phyloP scores from a whole-genome alignment of 164 flowering plant species.

The Berberis vulgaris region DNA sequence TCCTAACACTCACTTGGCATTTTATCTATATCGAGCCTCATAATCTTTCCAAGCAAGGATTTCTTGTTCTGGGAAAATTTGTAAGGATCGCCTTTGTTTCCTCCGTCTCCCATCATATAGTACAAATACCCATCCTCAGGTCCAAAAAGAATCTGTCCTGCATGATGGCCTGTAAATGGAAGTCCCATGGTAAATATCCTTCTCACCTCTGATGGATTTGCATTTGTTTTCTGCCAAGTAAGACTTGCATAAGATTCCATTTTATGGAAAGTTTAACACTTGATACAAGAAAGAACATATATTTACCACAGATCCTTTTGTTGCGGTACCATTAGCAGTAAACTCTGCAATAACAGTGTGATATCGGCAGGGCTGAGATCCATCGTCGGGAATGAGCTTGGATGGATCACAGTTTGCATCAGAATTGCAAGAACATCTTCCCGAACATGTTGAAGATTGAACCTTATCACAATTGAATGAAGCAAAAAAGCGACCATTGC shows the following conservation, averaged over 20 bases:
- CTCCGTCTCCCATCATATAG: constrained; percentile 98
- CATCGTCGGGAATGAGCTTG: constrained; percentile 44
- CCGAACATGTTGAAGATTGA: constrained; percentile 53
- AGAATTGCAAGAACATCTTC: constrained; percentile 88
- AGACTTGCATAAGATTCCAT: constrained; percentile 4
- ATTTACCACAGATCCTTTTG: constrained; percentile 51
- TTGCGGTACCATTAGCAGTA: constrained; percentile 47
- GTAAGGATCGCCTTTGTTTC: constrained; percentile 61
- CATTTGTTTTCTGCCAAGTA: constrained; percentile 47
- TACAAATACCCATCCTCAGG: constrained; percentile 80
- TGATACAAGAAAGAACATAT: not conserved
- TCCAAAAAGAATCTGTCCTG: constrained; percentile 87
- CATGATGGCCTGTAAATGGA: constrained; percentile 80
- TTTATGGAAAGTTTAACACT: not conserved
- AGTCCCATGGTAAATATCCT: constrained; percentile 94
- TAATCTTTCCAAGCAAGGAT: constrained; percentile 89
- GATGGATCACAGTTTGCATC: constrained; percentile 88
- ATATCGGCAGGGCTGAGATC: constrained; percentile 77
- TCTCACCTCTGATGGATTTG: constrained; percentile 71
- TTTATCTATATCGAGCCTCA: constrained; percentile 74
- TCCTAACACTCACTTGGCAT: constrained; percentile 55
- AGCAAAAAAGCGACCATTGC: constrained; percentile 77
- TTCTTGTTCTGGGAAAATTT: constrained; percentile 87
- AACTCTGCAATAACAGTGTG: constrained; percentile 74
- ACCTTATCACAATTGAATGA: constrained; percentile 86